Percentiles rank a stretch among this genome's conserved stretches.
These are phyloP conservation scores for Pharus latifolius DNA, from an alignment of 176 grass and related monocot genomes.

Conservation along the genomic window DNA sequence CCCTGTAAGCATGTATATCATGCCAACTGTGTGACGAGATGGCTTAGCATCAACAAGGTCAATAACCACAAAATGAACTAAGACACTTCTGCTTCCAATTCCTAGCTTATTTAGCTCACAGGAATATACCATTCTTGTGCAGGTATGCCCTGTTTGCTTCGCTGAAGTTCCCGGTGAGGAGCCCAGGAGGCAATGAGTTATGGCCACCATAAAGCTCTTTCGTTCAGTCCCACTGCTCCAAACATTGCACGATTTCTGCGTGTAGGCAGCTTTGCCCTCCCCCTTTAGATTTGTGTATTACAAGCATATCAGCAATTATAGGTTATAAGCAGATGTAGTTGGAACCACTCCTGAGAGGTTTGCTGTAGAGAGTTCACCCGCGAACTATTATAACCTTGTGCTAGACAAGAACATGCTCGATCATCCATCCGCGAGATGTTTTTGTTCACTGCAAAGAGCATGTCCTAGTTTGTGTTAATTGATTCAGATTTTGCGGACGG, in stretches of 20 bases:
- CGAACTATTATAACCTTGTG: constrained; percentile 16
- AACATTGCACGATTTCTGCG: constrained; percentile 8
- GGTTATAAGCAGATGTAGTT: constrained; percentile 54
- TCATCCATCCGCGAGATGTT: not conserved
- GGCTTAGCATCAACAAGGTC: constrained; percentile 97
- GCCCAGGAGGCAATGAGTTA: constrained; percentile 42
- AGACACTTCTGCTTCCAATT: not conserved
- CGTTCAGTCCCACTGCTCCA: not conserved
- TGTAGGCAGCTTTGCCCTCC: constrained; percentile 15
- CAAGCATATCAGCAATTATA: constrained; percentile 54
- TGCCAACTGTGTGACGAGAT: constrained; percentile 70
- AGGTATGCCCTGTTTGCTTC: constrained; percentile 92
- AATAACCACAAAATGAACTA: not conserved
- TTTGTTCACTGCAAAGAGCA: constrained; percentile 12
- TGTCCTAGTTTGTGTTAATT: constrained; percentile 12
- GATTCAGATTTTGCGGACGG: constrained; percentile 40
- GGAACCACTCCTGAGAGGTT: constrained; percentile 32
- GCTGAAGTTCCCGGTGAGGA: constrained; percentile 57
- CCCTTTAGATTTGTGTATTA: constrained; percentile 46
- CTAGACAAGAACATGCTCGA: constrained; percentile 1
- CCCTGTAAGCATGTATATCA: constrained; percentile 95
- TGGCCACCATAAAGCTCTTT: constrained; percentile 10
- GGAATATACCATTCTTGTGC: constrained; percentile 4
- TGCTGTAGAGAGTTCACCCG: constrained; percentile 28
- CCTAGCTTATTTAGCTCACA: constrained; percentile 5